Evolutionary conservation across 2,329 filamentous ascomycete genomes (phyloP).

Genomic region (Xylaria sp.): DNA sequence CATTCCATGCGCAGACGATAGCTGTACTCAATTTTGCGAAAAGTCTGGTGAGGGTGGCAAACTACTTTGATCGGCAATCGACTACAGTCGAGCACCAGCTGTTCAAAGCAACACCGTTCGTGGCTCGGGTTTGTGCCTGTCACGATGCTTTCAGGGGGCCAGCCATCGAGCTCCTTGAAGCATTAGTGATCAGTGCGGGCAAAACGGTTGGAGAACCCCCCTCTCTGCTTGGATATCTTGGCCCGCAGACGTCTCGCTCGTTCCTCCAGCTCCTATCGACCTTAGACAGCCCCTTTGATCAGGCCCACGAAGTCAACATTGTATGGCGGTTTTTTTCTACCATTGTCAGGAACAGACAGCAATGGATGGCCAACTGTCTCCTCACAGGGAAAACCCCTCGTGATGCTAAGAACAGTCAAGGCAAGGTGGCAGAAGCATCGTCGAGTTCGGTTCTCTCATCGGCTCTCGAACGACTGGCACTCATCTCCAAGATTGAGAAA

Average conservation of each 20-base stretch:
- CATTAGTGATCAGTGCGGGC: slow-evolving; percentile 71
- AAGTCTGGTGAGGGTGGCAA: slow-evolving; percentile 70
- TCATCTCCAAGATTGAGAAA: slow-evolving; percentile 66
- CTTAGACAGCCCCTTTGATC: slow-evolving; percentile 74
- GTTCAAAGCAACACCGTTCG: slow-evolving; percentile 76
- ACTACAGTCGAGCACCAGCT: slow-evolving; percentile 74
- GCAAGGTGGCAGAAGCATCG: slow-evolving; percentile 53
- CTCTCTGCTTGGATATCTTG: slow-evolving; percentile 91
- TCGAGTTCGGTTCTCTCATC: slow-evolving; percentile 70
- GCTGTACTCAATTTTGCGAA: slow-evolving; percentile 68
- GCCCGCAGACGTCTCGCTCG: slow-evolving; percentile 77
- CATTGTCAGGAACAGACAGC: slow-evolving; percentile 85
- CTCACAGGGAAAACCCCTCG: slow-evolving; percentile 86
- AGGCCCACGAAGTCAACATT: slow-evolving; percentile 64
- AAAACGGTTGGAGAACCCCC: slow-evolving; percentile 74
- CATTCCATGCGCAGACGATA: slow-evolving; percentile 64
- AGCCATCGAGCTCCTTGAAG: slow-evolving; percentile 70
- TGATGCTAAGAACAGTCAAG: slow-evolving; percentile 65
- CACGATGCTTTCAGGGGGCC: slow-evolving; percentile 67
- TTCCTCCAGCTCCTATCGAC: slow-evolving; percentile 79
- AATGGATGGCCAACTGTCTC: slow-evolving; percentile 93
- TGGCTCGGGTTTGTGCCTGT: slow-evolving; percentile 75
- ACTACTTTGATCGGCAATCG: slow-evolving; percentile 63
- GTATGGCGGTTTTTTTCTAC: slow-evolving; percentile 87
- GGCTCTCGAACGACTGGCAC: slow-evolving; percentile 71